Conservation (phyloP, 2,329 filamentous ascomycete genomes). For the Sclerotiophoma versabilis region DNA sequence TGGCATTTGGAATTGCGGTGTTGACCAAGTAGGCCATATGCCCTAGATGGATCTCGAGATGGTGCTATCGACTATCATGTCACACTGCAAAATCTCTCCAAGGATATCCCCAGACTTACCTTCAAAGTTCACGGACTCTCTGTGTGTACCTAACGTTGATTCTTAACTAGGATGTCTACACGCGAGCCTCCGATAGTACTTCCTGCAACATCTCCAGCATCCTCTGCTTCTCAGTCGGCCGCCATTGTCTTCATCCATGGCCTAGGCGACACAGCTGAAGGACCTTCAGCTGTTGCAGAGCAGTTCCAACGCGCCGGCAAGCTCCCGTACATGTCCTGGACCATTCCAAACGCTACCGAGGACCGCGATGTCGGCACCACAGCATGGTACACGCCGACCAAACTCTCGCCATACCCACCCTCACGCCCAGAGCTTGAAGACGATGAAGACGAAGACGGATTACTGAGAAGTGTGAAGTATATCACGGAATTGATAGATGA, state of each 20-base stretch:
- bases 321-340: conserved; percentile 58
- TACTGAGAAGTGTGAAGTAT: conserved; percentile 51
- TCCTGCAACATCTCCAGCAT: conserved; percentile 42
- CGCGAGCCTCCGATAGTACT: conserved; percentile 48
- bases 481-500: conserved; percentile 54
- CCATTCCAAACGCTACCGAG: conserved; percentile 59
- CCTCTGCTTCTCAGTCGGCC: conserved; percentile 49
- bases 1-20: conserved; percentile 11
- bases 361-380: conserved; percentile 55
- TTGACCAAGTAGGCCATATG: conserved; percentile 5
- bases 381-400: conserved; percentile 57
- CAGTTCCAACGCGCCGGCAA: conserved; percentile 59
- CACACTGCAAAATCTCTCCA: no score
- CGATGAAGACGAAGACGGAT: conserved; percentile 56
- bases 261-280: conserved; percentile 56
- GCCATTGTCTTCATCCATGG: conserved; percentile 58
- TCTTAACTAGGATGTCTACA: background rate
- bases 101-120: background rate
- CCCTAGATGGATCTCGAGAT: background rate
- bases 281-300: conserved; percentile 52
- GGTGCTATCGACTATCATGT: background rate
- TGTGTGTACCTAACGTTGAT: no score
- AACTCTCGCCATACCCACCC: conserved; percentile 50
- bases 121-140: background rate
- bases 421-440: conserved; percentile 54